Evolutionary conservation across 2,329 filamentous ascomycete species (phyloP).

Genomic region (Colletotrichum sp.): DNA sequence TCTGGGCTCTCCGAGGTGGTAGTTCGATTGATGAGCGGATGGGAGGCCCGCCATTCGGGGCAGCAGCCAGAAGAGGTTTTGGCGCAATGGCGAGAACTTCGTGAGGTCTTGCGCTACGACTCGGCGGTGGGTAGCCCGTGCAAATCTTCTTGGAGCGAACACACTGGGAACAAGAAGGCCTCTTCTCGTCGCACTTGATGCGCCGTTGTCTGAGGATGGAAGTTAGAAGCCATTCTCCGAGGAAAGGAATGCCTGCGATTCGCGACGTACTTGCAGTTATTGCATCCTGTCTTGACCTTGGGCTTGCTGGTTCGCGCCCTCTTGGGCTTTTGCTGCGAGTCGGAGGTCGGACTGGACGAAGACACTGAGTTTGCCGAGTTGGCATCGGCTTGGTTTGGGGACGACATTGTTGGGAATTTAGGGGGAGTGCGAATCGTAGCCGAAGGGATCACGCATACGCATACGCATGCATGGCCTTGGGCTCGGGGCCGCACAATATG

Average conservation of each 20-base stretch:
- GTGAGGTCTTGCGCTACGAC: constrained; percentile 49
- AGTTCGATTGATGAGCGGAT: constrained; percentile 23
- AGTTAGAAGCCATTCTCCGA: constrained; percentile 20
- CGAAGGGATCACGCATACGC: not conserved
- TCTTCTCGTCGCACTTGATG: constrained; percentile 71
- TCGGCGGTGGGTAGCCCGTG: constrained; percentile 66
- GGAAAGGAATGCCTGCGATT: not conserved
- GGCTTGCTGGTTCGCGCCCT: constrained; percentile 59
- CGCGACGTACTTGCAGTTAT: constrained; percentile 69
- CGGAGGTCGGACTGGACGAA: constrained; percentile 15
- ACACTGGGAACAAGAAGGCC: constrained; percentile 66
- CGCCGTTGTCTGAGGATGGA: constrained; percentile 54
- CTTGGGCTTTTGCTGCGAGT: constrained; percentile 37
- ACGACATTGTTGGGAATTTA: not conserved
- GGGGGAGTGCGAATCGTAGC: not conserved
- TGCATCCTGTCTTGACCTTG: constrained; percentile 71
- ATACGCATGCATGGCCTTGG: constrained; percentile 8
- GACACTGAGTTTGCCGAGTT: constrained; percentile 1
- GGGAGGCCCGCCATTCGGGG: constrained; percentile 19
- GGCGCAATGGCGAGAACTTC: constrained; percentile 57
- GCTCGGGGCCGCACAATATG: not conserved
- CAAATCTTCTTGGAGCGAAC: constrained; percentile 63
- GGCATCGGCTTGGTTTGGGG: not conserved
- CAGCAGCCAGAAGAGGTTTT: constrained; percentile 40
- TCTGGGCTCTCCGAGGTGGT: constrained; percentile 17